A percentile compares a stretch with the other conserved stretches of the same genome.
phyloP scores from a whole-genome alignment of 2,329 filamentous ascomycete genomes.

The Fusarium buharicum region DNA sequence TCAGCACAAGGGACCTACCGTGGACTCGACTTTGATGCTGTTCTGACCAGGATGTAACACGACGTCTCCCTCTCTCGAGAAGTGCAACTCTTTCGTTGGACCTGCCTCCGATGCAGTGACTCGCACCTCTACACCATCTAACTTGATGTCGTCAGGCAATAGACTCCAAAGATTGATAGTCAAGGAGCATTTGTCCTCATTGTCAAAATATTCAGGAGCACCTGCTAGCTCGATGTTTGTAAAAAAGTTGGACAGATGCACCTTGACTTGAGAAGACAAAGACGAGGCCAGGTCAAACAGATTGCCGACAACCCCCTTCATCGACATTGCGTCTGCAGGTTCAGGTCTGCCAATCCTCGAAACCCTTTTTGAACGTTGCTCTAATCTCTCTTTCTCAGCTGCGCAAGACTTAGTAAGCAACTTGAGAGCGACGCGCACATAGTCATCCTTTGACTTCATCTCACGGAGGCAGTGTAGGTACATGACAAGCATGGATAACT shows the following conservation, averaged over 20 bases:
- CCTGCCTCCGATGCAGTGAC: conserved; percentile 67
- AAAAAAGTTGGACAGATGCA: conserved; percentile 80
- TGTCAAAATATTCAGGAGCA: conserved; percentile 73
- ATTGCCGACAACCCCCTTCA: conserved; percentile 61
- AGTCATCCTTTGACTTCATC: conserved; percentile 80
- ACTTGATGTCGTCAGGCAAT: conserved; percentile 73
- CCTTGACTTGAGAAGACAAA: conserved; percentile 67
- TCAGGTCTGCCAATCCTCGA: conserved; percentile 32
- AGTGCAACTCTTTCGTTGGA: conserved; percentile 67
- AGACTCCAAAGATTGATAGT: conserved; percentile 76
- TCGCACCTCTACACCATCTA: conserved; percentile 73
- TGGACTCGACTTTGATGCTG: conserved; percentile 51
- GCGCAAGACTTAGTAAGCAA: conserved; percentile 74
- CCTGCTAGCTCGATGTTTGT: conserved; percentile 73
- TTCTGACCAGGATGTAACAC: conserved; percentile 61
- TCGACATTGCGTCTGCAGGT: conserved; percentile 50
- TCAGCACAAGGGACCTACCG: conserved; percentile 43
- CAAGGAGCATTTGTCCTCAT: conserved; percentile 79
- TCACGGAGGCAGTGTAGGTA: conserved; percentile 85
- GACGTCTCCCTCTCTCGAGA: conserved; percentile 45
- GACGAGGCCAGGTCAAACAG: conserved; percentile 58
- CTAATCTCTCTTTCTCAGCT: conserved; percentile 61
- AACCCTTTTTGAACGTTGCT: conserved; percentile 48
- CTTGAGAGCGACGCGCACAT: conserved; percentile 78
- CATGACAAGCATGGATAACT: conserved; percentile 85